Conservation (phyloP, 2,329 filamentous ascomycete species). For the Canariomyces notabilis region DNA sequence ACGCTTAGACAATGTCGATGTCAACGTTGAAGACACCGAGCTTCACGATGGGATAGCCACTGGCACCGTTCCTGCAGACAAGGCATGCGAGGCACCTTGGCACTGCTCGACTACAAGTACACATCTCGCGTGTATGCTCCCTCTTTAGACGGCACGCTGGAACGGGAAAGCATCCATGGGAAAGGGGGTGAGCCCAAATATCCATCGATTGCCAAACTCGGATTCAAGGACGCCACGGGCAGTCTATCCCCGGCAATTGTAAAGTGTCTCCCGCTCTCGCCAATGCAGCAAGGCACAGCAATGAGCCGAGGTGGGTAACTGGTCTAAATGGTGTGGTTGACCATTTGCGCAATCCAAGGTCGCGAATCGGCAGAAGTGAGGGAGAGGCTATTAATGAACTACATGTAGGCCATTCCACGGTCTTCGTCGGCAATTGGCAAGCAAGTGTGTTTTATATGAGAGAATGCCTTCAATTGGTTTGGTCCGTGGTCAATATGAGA, state of each 20-base stretch:
- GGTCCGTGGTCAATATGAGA: conserved; percentile 12
- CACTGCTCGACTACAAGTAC: background rate
- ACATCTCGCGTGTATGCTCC: background rate
- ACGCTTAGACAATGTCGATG: background rate
- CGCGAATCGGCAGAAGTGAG: background rate
- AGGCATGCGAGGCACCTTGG: background rate
- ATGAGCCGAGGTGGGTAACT: background rate
- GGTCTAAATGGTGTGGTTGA: too few relatives aligned
- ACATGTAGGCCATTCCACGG: background rate
- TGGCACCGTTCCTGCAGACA: background rate
- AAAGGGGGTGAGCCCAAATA: too few relatives aligned
- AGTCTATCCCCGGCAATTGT: background rate
- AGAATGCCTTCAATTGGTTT: conserved; percentile 10
- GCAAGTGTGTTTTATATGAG: background rate
- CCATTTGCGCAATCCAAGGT: too few relatives aligned
- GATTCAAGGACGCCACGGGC: too few relatives aligned
- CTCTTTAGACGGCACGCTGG: background rate
- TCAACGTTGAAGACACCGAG: background rate
- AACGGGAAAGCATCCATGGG: too few relatives aligned
- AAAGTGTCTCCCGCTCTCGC: background rate
- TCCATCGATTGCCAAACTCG: too few relatives aligned
- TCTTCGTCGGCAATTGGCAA: conserved; percentile 11
- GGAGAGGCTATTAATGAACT: background rate
- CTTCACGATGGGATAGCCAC: background rate
- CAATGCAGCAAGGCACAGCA: background rate